A percentile compares a stretch with the other conserved stretches of the same genome.
Evolutionary conservation across 192 early-diverging fungal species (phyloP).

Genomic region (Funneliformis mosseae): DNA sequence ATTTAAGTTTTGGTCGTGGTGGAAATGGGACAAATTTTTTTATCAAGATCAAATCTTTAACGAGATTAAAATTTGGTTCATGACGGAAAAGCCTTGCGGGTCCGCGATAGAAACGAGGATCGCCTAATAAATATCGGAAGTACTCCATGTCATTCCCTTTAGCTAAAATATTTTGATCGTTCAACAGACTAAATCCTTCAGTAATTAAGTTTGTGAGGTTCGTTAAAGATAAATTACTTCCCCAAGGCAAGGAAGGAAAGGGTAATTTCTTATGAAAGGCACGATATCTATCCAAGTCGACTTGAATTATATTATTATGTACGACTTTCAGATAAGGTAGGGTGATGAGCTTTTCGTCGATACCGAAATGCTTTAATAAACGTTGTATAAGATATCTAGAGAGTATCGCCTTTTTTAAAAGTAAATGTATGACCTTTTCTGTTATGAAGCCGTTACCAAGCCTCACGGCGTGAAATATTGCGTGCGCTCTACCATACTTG

Average conservation of each 20-base stretch:
- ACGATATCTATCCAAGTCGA: not conserved
- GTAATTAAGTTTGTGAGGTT: not conserved
- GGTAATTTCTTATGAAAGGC: not conserved
- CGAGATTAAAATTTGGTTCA: not conserved
- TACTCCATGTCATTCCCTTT: constrained; percentile 28
- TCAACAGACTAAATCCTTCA: not conserved
- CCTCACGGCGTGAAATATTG: no score
- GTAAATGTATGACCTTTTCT: not conserved
- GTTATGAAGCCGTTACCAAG: no score
- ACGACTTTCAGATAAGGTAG: not conserved
- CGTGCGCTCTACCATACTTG: no score
- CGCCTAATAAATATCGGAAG: not conserved
- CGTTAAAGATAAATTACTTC: not conserved
- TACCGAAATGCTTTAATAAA: not conserved
- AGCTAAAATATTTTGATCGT: not conserved
- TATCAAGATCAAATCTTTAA: not conserved
- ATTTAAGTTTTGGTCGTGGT: not conserved
- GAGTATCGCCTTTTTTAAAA: not conserved
- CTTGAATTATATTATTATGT: not conserved
- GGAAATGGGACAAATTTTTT: constrained; percentile 5
- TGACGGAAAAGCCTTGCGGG: not conserved
- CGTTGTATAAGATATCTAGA: constrained; percentile 15
- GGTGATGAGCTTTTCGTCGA: not conserved
- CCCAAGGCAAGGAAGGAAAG: not conserved
- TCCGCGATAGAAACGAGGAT: not conserved